Conservation (phyloP, 2,329 filamentous ascomycete species). For the Coniochaeta sp. region DNA sequence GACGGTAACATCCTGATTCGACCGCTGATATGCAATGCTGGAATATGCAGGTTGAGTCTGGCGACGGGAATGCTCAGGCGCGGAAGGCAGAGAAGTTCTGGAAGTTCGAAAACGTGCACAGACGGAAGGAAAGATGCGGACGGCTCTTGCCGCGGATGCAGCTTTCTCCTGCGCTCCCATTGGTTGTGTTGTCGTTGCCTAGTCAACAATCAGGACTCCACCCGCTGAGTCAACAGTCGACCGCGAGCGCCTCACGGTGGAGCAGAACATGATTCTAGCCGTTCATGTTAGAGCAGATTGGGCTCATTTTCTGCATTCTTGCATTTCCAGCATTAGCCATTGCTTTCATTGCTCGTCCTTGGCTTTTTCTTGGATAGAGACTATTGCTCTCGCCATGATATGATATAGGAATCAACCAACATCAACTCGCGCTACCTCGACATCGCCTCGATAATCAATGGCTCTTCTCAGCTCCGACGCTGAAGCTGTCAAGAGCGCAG, state of each 20-base stretch:
- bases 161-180: background rate
- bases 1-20: background rate
- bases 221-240: background rate
- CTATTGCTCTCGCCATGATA: conserved; percentile 20
- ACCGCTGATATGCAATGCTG: background rate
- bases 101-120: background rate
- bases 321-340: conserved; percentile 4
- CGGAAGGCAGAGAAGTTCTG: background rate
- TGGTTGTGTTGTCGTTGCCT: conserved; percentile 9
- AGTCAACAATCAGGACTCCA: conserved; percentile 9
- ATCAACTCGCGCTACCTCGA: conserved; percentile 21
- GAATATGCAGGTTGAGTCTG: background rate
- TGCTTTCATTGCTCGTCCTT: conserved; percentile 4
- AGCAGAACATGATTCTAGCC: background rate
- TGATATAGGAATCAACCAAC: conserved; percentile 22
- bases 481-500: conserved; percentile 38
- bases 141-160: background rate
- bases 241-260: background rate
- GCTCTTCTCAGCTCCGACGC: conserved; percentile 29
- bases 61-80: background rate
- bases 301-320: background rate
- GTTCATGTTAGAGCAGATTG: background rate
- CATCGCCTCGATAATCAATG: conserved; percentile 24
- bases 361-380: conserved; percentile 16
- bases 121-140: background rate